Percentiles rank a stretch among this genome's conserved stretches.
Conservation (phyloP, 2,329 filamentous ascomycete species). For the Penicillium hordei region DNA sequence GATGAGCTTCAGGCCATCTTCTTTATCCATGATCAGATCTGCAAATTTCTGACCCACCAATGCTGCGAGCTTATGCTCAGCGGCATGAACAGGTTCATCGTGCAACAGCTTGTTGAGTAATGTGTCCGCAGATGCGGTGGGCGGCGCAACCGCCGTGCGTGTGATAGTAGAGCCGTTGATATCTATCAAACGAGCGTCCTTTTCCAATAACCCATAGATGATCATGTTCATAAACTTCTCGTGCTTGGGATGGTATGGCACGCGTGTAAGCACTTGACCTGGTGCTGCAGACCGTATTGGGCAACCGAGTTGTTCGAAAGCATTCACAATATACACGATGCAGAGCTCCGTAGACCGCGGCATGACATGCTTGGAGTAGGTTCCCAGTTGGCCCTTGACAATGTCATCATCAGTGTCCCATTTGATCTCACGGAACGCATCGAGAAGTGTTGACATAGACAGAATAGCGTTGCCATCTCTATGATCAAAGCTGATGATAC, state of each 20-base stretch:
- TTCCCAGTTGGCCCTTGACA: constrained; percentile 19
- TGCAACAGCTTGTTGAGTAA: too few species aligned
- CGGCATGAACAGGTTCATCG: too few species aligned
- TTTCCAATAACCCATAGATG: too few species aligned
- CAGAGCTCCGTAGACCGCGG: constrained; percentile 28
- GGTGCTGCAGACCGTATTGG: constrained; percentile 20
- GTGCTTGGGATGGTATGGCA: not conserved
- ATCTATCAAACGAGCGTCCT: too few species aligned
- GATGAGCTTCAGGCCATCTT: constrained; percentile 42
- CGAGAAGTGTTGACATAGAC: constrained; percentile 21
- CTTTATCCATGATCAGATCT: constrained; percentile 29
- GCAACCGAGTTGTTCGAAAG: constrained; percentile 38
- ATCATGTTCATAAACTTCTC: too few species aligned
- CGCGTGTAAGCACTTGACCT: constrained; percentile 20
- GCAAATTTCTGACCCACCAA: constrained; percentile 10
- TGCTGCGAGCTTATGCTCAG: too few species aligned
- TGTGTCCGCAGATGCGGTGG: too few species aligned
- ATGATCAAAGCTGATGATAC: too few species aligned
- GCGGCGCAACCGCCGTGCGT: too few species aligned
- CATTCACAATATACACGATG: constrained; percentile 31
- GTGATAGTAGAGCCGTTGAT: too few species aligned
- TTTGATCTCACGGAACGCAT: constrained; percentile 31
- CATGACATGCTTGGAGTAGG: constrained; percentile 28
- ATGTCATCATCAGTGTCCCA: constrained; percentile 33
- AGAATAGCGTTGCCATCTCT: too few species aligned